Evolutionary conservation across 805 yeast genomes (phyloP).

Genomic region (Wickerhamomyces rabaulensis): DNA sequence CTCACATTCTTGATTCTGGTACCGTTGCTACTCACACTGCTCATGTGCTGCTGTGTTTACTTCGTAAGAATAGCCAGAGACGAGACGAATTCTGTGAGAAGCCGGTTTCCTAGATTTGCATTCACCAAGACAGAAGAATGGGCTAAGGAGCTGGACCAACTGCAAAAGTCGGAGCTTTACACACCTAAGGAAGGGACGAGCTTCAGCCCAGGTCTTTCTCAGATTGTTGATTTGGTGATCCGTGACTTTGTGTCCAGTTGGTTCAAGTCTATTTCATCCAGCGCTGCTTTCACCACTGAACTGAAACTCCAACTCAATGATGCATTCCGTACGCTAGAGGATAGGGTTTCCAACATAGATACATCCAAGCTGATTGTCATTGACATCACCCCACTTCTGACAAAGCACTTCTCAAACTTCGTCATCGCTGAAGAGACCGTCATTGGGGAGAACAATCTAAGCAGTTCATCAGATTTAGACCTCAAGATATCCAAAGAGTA

Average conservation of each 20-base stretch:
- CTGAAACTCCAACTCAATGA: slow-evolving; percentile 37
- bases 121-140: slow-evolving; percentile 28
- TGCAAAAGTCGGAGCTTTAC: not conserved
- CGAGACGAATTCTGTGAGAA: slow-evolving; percentile 1
- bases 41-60: not conserved
- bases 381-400: slow-evolving; percentile 56
- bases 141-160: slow-evolving; percentile 20
- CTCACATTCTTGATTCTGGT: slow-evolving; percentile 2
- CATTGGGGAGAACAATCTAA: slow-evolving; percentile 22
- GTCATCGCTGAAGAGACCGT: slow-evolving; percentile 34
- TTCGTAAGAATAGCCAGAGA: slow-evolving; percentile 6
- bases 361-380: slow-evolving; percentile 52
- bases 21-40: not conserved
- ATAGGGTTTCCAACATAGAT: slow-evolving; percentile 41
- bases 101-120: slow-evolving; percentile 18
- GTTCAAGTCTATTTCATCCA: slow-evolving; percentile 43
- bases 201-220: slow-evolving; percentile 37
- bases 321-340: slow-evolving; percentile 37
- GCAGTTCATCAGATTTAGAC: slow-evolving; percentile 33
- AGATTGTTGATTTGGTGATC: slow-evolving; percentile 40
- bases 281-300: slow-evolving; percentile 33
- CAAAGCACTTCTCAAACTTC: slow-evolving; percentile 56
- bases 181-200: not conserved
- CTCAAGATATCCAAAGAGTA: slow-evolving; percentile 36
- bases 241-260: slow-evolving; percentile 52